phyloP scores from a whole-genome alignment of 257 asterid species.

The Apocynum venetum region DNA sequence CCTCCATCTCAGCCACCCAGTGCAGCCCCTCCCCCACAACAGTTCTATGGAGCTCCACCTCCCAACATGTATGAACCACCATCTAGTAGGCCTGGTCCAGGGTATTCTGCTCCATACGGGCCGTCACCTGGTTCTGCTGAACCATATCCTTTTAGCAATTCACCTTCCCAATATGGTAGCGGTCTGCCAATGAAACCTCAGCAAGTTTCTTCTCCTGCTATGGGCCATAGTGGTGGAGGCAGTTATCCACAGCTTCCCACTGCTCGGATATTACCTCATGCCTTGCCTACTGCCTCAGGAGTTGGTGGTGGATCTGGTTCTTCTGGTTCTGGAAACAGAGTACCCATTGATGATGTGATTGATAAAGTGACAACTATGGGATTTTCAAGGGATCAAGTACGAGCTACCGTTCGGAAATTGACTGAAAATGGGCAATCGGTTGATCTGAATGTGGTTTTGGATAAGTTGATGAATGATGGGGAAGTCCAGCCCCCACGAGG shows the following conservation, averaged over 20 bases:
- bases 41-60: constrained; percentile 46
- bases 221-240: constrained; percentile 54
- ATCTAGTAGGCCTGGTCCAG: constrained; percentile 59
- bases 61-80: constrained; percentile 64
- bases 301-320: constrained; percentile 54
- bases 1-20: constrained; percentile 44
- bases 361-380: constrained; percentile 94
- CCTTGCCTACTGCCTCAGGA: constrained; percentile 73
- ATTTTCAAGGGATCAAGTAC: constrained; percentile 80
- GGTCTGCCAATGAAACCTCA: constrained; percentile 54
- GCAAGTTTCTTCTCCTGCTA: constrained; percentile 40
- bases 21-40: constrained; percentile 58
- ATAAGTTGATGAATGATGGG: constrained; percentile 91
- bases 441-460: constrained; percentile 84
- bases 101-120: constrained; percentile 58
- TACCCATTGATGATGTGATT: constrained; percentile 89
- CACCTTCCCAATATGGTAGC: constrained; percentile 54
- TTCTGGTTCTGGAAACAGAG: constrained; percentile 63
- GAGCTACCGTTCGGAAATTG: constrained; percentile 75
- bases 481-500: constrained; percentile 63
- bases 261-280: constrained; percentile 81
- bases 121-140: constrained; percentile 54
- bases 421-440: constrained; percentile 93
- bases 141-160: constrained; percentile 56
- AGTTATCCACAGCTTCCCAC: constrained; percentile 88